These are phyloP conservation scores for Rickenella mellea DNA, from an alignment of 768 basidiomycete species.

Conservation along the genomic window DNA sequence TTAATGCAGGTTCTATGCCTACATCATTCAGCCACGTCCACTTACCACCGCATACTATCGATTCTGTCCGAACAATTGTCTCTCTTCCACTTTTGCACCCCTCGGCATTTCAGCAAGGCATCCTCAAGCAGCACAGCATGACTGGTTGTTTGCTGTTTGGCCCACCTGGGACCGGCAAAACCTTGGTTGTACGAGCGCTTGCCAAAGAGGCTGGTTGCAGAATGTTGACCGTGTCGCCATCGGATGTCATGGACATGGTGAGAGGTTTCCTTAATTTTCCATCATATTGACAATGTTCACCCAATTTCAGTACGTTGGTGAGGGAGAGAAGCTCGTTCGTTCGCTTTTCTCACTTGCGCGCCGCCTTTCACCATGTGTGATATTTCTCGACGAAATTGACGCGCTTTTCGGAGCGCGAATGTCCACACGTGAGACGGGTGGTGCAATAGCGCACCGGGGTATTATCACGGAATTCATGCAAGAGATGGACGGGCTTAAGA, in stretches of 20 bases:
- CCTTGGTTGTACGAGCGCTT: constrained; percentile 78
- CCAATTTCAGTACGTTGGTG: constrained; percentile 63
- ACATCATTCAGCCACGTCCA: constrained; percentile 87
- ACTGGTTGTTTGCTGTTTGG: constrained; percentile 88
- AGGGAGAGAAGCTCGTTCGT: constrained; percentile 83
- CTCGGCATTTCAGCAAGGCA: constrained; percentile 77
- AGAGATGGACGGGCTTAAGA: constrained; percentile 90
- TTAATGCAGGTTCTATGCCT: constrained; percentile 49
- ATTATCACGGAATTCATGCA: constrained; percentile 92
- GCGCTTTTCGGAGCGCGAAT: constrained; percentile 83
- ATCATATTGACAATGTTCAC: constrained; percentile 3
- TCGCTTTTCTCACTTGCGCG: constrained; percentile 85
- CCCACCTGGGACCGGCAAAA: constrained; percentile 90
- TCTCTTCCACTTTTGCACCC: constrained; percentile 84
- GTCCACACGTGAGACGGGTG: constrained; percentile 66
- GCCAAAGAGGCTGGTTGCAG: constrained; percentile 91
- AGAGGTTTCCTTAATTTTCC: constrained; percentile 13
- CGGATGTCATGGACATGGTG: constrained; percentile 96
- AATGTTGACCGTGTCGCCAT: constrained; percentile 85
- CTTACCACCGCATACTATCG: constrained; percentile 79
- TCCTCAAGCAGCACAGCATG: constrained; percentile 87
- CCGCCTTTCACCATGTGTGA: constrained; percentile 78
- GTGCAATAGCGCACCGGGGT: constrained; percentile 76
- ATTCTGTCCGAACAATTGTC: constrained; percentile 85
- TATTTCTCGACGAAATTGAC: constrained; percentile 94